Evolutionary conservation across 2,329 filamentous ascomycete species (phyloP).

Genomic region (Talaromyces sp.): DNA sequence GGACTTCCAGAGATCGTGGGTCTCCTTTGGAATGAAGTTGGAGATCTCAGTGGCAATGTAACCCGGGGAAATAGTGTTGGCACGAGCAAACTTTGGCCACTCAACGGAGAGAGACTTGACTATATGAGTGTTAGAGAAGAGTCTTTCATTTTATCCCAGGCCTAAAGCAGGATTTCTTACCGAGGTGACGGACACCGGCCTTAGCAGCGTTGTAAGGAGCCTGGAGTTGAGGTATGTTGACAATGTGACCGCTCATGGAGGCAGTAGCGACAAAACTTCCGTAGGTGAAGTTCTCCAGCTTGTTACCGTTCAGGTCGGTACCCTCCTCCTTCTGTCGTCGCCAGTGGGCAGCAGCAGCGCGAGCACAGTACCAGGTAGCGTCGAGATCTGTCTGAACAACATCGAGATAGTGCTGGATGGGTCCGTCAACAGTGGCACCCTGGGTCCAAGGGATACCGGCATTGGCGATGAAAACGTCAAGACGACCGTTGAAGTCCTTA

Average conservation of each 20-base stretch:
- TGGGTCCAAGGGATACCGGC: slow-evolving; percentile 72
- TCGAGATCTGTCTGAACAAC: slow-evolving; percentile 71
- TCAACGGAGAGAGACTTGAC: slow-evolving; percentile 70
- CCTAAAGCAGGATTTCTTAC: slow-evolving; percentile 48
- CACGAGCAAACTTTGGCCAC: slow-evolving; percentile 71
- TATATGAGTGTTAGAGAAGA: slow-evolving; percentile 28
- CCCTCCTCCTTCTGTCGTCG: slow-evolving; percentile 66
- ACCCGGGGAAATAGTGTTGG: slow-evolving; percentile 70
- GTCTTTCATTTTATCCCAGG: slow-evolving; percentile 25
- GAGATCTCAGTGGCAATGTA: slow-evolving; percentile 74
- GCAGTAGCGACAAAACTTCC: slow-evolving; percentile 77
- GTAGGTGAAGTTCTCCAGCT: slow-evolving; percentile 57
- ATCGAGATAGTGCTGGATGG: slow-evolving; percentile 61
- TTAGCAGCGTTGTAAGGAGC: slow-evolving; percentile 72
- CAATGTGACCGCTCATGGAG: slow-evolving; percentile 74
- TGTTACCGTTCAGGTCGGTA: slow-evolving; percentile 60
- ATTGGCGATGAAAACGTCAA: slow-evolving; percentile 78
- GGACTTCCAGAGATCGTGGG: slow-evolving; percentile 69
- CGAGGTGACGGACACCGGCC: slow-evolving; percentile 55
- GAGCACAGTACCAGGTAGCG: slow-evolving; percentile 74
- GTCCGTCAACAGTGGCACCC: slow-evolving; percentile 63
- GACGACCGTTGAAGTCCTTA: slow-evolving; percentile 67
- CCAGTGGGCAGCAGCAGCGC: slow-evolving; percentile 67
- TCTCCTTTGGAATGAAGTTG: slow-evolving; percentile 61
- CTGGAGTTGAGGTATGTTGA: slow-evolving; percentile 73